Conservation (phyloP, 169 alveolate species). For the Eimeria acervulina region DNA sequence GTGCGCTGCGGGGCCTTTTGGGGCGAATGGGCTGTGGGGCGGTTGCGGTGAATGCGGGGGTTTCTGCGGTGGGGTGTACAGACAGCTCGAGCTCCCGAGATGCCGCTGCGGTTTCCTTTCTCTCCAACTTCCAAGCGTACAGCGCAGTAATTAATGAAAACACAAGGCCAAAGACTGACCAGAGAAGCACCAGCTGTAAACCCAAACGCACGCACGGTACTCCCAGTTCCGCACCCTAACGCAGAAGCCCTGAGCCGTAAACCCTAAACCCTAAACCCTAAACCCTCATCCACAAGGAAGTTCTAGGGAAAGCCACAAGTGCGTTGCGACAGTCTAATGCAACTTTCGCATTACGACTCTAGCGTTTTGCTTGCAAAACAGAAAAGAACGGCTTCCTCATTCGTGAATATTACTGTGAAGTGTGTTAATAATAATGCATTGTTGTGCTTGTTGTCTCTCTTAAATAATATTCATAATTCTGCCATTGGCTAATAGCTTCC, state of each 20-base stretch:
- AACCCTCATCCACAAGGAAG: background rate
- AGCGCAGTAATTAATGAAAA: conserved; percentile 21
- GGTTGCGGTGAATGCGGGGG: background rate
- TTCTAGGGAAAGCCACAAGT: background rate
- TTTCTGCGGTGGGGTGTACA: background rate
- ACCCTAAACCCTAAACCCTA: background rate
- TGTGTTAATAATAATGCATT: too few species aligned
- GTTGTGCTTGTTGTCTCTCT: background rate
- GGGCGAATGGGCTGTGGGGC: background rate
- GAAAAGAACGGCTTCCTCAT: background rate
- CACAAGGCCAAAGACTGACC: conserved; percentile 75
- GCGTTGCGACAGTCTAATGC: background rate
- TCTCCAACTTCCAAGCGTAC: conserved; percentile 57
- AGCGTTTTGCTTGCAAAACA: background rate
- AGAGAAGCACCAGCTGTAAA: conserved; percentile 76
- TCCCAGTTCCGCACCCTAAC: background rate
- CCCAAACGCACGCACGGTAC: background rate
- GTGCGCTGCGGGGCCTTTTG: conserved; percentile 1
- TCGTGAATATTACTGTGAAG: too few species aligned
- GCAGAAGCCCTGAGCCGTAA: too few species aligned
- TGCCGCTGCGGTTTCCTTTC: background rate
- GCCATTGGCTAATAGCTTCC: too few species aligned
- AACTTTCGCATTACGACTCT: background rate
- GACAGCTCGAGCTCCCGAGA: conserved; percentile 10
- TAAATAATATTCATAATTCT: too few species aligned